These are phyloP conservation scores for Boletus tomentosulus DNA, from an alignment of 768 basidiomycete species.

Conservation along the genomic window DNA sequence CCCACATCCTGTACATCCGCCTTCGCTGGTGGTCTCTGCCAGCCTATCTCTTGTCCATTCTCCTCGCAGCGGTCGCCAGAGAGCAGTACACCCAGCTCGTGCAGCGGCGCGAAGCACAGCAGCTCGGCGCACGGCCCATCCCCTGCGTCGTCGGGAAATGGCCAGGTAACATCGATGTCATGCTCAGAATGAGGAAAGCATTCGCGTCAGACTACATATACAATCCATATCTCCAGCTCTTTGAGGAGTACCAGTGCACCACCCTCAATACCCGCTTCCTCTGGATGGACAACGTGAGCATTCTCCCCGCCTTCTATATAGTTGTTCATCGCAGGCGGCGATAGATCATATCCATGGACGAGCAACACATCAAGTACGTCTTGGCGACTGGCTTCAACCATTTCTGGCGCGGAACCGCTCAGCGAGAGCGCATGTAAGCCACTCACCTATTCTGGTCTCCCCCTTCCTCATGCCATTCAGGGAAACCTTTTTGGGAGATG, in stretches of 20 bases:
- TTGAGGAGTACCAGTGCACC: constrained; percentile 66
- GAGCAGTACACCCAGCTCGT: constrained; percentile 31
- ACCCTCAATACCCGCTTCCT: constrained; percentile 67
- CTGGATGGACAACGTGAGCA: constrained; percentile 66
- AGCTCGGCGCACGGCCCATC: constrained; percentile 48
- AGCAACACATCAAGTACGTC: constrained; percentile 62
- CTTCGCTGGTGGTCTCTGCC: constrained; percentile 38
- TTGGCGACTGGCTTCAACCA: constrained; percentile 60
- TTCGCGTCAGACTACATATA: constrained; percentile 58
- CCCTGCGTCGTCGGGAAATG: constrained; percentile 63
- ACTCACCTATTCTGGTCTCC: not conserved
- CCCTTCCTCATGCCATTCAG: constrained; percentile 21
- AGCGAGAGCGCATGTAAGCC: constrained; percentile 64
- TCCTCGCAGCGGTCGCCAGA: constrained; percentile 37
- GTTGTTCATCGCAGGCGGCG: not conserved
- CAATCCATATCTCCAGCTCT: constrained; percentile 60
- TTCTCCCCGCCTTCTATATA: not conserved
- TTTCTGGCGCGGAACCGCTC: constrained; percentile 63
- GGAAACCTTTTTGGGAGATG: constrained; percentile 59
- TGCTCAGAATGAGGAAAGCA: constrained; percentile 50
- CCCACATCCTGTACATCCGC: constrained; percentile 25
- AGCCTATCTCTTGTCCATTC: constrained; percentile 38
- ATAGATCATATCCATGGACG: constrained; percentile 73
- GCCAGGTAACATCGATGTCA: constrained; percentile 75
- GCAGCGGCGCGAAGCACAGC: constrained; percentile 43